A percentile compares a stretch with the other conserved stretches of the same genome.
Evolutionary conservation across 768 basidiomycete genomes (phyloP).

Genomic region (Obba rivulosa): DNA sequence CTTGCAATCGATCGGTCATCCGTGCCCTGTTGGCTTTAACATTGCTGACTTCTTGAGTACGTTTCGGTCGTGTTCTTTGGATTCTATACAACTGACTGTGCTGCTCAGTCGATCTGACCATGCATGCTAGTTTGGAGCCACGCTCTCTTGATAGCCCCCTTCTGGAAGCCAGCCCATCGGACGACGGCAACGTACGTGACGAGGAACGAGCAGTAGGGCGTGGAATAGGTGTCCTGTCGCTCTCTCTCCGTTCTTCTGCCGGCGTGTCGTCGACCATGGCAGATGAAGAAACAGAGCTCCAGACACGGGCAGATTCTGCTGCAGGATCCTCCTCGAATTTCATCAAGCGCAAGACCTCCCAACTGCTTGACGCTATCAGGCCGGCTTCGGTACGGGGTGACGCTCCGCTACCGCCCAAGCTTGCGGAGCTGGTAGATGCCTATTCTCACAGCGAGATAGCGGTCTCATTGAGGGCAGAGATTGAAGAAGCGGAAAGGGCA

Average conservation of each 20-base stretch:
- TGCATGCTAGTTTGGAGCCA: constrained; percentile 36
- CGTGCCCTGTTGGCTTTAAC: constrained; percentile 93
- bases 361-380: constrained; percentile 56
- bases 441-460: constrained; percentile 68
- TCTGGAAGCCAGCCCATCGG: constrained; percentile 21
- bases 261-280: constrained; percentile 18
- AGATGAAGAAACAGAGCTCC: constrained; percentile 48
- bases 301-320: constrained; percentile 38
- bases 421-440: constrained; percentile 67
- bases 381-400: constrained; percentile 28
- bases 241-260: constrained; percentile 2
- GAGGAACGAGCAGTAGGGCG: constrained; percentile 52
- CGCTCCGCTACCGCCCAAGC: constrained; percentile 45
- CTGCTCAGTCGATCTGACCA: constrained; percentile 36
- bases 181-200: constrained; percentile 47
- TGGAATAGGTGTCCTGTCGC: neutral
- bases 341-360: constrained; percentile 69
- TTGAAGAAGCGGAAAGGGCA: constrained; percentile 34
- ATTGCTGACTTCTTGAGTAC: constrained; percentile 94
- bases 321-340: constrained; percentile 41
- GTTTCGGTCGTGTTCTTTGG: constrained; percentile 24
- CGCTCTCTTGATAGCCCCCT: constrained; percentile 27
- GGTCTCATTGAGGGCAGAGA: constrained; percentile 54
- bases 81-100: constrained; percentile 3
- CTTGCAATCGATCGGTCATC: constrained; percentile 70